phyloP scores from a whole-genome alignment of 495 filamentous ascomycete genomes.

The Chaetomium cochliodes region DNA sequence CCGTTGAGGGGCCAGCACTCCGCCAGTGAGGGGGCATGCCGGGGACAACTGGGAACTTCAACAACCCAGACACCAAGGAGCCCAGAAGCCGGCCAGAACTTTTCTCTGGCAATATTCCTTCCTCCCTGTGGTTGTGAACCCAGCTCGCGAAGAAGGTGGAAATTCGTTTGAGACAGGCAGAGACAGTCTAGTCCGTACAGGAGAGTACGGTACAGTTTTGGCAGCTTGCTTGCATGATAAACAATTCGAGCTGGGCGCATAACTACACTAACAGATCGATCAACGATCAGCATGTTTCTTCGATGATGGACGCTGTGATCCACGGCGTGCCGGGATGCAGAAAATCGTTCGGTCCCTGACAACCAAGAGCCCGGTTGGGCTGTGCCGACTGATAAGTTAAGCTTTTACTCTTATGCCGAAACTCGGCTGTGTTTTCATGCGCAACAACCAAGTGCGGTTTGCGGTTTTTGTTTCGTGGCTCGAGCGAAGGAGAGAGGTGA shows the following conservation, averaged over 20 bases:
- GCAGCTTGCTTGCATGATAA: neutral
- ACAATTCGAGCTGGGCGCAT: neutral
- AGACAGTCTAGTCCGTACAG: no score
- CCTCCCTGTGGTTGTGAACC: neutral
- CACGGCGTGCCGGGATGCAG: neutral
- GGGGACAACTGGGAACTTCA: neutral
- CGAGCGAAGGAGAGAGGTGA: neutral
- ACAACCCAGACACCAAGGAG: neutral
- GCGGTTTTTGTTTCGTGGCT: conserved; percentile 20
- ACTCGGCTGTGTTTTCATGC: conserved; percentile 19
- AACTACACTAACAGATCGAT: conserved; percentile 17
- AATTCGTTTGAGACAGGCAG: no score
- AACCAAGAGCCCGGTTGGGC: conserved; percentile 20
- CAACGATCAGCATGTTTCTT: conserved; percentile 11
- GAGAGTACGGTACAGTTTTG: no score
- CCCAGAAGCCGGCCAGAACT: neutral
- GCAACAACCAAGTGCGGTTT: conserved; percentile 7
- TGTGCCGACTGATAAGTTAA: conserved; percentile 22
- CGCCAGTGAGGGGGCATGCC: conserved; percentile 7
- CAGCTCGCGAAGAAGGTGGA: neutral
- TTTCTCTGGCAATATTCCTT: neutral
- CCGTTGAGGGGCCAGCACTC: conserved; percentile 2
- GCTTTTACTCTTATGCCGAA: conserved; percentile 6
- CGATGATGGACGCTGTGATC: conserved; percentile 7
- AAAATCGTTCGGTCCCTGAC: neutral